These are phyloP conservation scores for Colletotrichum tropicicola DNA, from an alignment of 2,329 filamentous ascomycete genomes.

Conservation along the genomic window DNA sequence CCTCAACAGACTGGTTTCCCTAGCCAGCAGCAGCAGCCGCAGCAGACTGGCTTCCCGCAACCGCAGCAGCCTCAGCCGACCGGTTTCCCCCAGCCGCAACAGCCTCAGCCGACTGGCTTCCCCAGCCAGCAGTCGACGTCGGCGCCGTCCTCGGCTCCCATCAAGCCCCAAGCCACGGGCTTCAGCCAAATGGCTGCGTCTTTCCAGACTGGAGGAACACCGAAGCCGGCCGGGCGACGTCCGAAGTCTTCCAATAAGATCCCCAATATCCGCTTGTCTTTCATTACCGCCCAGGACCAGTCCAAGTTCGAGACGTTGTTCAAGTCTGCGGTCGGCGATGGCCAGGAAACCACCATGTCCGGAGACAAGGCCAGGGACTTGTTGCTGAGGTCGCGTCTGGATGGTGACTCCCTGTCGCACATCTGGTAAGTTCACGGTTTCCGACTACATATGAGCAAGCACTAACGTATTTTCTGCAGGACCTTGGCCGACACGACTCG, in stretches of 20 bases:
- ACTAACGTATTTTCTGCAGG: conserved; percentile 62
- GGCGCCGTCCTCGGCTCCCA: conserved; percentile 60
- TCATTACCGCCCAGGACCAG: conserved; percentile 95
- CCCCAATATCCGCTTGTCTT: conserved; percentile 92
- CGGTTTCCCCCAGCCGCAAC: conserved; percentile 53
- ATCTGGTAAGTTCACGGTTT: conserved; percentile 77
- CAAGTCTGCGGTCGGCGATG: conserved; percentile 90
- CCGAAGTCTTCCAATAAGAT: conserved; percentile 76
- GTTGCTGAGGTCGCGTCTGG: conserved; percentile 85
- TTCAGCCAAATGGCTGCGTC: conserved; percentile 74
- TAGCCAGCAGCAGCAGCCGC: conserved; percentile 56
- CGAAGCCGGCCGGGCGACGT: conserved; percentile 55
- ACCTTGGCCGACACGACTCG: conserved; percentile 95
- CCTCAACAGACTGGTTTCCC: conserved; percentile 53
- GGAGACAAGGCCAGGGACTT: conserved; percentile 93
- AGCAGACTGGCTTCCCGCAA: conserved; percentile 55
- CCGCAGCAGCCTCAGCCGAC: conserved; percentile 50
- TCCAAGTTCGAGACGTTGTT: conserved; percentile 97
- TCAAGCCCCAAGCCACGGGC: conserved; percentile 73
- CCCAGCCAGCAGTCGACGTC: conserved; percentile 58
- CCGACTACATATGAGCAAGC: neutral
- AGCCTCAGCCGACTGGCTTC: conserved; percentile 54
- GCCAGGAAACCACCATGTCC: conserved; percentile 80
- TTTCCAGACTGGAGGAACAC: conserved; percentile 62
- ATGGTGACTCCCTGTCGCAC: conserved; percentile 87